phyloP scores from a whole-genome alignment of 106 monocot species.

The Dendrobium officinale region DNA sequence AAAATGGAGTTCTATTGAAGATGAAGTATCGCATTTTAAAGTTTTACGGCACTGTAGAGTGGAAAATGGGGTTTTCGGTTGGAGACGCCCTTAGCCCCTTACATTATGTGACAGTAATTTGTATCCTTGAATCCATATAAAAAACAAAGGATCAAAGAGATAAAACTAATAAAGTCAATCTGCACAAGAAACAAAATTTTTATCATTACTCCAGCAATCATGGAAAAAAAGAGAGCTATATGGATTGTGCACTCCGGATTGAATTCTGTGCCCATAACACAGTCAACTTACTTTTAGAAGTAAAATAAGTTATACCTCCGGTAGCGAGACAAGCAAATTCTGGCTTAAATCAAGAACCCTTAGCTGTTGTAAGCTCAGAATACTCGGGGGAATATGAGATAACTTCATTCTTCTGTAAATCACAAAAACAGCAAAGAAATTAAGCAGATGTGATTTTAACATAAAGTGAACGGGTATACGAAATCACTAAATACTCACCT shows the following conservation, averaged over 20 bases:
- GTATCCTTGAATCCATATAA: background rate
- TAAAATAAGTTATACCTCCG: constrained; percentile 40
- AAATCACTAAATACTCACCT: constrained; percentile 36
- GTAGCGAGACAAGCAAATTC: constrained; percentile 56
- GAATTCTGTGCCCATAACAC: background rate
- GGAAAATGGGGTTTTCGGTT: too few relatives aligned
- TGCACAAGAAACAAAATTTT: background rate
- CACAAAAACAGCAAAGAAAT: constrained; percentile 14
- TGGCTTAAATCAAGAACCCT: constrained; percentile 81
- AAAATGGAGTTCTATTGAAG: too few relatives aligned
- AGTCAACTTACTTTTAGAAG: background rate
- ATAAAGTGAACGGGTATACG: background rate
- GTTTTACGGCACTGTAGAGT: too few relatives aligned
- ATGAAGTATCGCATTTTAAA: too few relatives aligned
- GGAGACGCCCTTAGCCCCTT: background rate
- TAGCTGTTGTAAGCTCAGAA: constrained; percentile 41
- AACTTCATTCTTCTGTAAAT: constrained; percentile 67
- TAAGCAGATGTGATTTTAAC: background rate
- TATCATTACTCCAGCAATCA: background rate
- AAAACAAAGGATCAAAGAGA: background rate
- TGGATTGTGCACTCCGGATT: background rate
- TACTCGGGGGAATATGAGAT: constrained; percentile 40
- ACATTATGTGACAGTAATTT: background rate
- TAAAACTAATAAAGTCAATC: constrained; percentile 3
- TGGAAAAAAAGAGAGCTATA: background rate